Evolutionary conservation across 306 rosid species (phyloP), one percentile per base, ranked within the genome.

Genomic region (Lathyrus aphaca): DNA sequence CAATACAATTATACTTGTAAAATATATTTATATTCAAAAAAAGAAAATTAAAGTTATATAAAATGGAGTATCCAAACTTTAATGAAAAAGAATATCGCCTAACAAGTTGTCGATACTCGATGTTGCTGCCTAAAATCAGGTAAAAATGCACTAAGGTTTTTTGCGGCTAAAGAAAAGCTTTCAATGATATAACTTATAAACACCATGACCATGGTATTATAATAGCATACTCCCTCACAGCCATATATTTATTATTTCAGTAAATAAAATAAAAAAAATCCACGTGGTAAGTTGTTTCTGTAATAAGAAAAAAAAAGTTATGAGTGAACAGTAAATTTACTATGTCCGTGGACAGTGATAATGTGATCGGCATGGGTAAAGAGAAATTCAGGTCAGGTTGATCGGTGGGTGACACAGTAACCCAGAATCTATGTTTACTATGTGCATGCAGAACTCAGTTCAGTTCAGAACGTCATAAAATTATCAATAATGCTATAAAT

Each of bases 361-460:
- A 45, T 43, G 25, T 11, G 49, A 72, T 64, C 64, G 68, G 67
- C 67, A 58, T 71, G 76, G 76, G 68, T 72, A 72, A 72, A 72
- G 68, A 39, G 15, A 71, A 59, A 59, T 59, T 45, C 68, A 64
- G 63, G 63, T 27, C 38, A 46, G 60, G 49, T 32, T 29, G 66
- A 61, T 39, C 48, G 23, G 68, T 45, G 58, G 67, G 75, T 71
- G 75, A 58, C 68, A 44, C 75, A 71, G 75, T 71, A 58, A 39
- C 48, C 48, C 53, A 71, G 67, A 71, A 57, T 42, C 67, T 57
- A 27, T 56, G 66, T 35, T 35, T 35, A 42, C 37, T 61, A 61
- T 61, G 48, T 61, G 30, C 66, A 61, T 38, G 46, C 42, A 58
- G 16, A 5, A 23, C 5, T 54, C 0, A 23, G 7, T 59, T 37